Evolutionary conservation across 192 early-diverging fungal genomes (phyloP), one percentile per base, ranked within the genome.

Genomic region (Oehlia diaphana): DNA sequence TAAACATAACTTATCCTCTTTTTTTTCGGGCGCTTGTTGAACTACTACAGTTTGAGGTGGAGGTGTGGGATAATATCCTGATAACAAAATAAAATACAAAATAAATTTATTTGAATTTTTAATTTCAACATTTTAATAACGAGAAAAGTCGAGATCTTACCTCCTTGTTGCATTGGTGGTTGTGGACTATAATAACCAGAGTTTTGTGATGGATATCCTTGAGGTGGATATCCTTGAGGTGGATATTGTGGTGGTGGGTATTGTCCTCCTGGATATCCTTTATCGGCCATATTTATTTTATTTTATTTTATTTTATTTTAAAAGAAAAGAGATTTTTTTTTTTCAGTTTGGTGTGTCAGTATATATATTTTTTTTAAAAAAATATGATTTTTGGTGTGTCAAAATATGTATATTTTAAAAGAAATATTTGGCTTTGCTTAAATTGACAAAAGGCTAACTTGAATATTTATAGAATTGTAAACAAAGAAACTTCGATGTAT

Each of bases 1-100:
- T 26, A 73, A 23, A 73, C 71, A 73, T n/a, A 73, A 73, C 9
- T 49, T 73, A 44, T 49, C 47, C 1, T 49, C 31, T 49, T 73
- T 37, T 2, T 37, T 73, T 28, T 73, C 37, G 3, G 28, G 39
- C 49, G 37, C n/a, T 26, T 31, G 31, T 49, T 73, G 71, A 19
- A 73, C 71, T 26, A 73, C 42, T 13, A 73, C 71, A 47, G 71
- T 72, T 73, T 39, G 37, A 26, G 71, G 71, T 50, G 44, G 71
- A 19, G 71, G 71, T 23, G 71, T 73, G 4, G 71, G 71, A 37
- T 39, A 49, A 73, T 73, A 73, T 6, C 44, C 35, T 39, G 6
- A 13, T 47, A 47, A 49, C 13, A 28, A 23, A 12, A 5, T 49
- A 66, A 6, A 66, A 33, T 37, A 37, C 2, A 26, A 14, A 66